A percentile compares a stretch with the other conserved stretches of the same genome.
Evolutionary conservation across 2,329 filamentous ascomycete species (phyloP).

Genomic region (Aspergillus novofumigatus): DNA sequence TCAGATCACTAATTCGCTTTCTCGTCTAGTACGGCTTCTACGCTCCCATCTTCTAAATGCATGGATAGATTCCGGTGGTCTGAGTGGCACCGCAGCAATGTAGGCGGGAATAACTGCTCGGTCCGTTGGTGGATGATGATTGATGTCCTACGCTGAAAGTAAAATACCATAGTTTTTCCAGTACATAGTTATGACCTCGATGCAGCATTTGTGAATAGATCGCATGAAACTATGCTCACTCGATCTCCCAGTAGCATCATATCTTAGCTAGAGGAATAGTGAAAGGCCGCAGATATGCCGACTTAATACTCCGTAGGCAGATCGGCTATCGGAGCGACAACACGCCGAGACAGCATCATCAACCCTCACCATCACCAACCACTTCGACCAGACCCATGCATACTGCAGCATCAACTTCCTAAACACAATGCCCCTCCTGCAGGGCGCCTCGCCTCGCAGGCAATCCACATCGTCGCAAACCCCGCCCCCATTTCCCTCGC

Average conservation of each 20-base stretch:
- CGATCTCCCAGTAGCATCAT: neutral
- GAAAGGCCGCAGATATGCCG: neutral
- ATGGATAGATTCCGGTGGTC: neutral
- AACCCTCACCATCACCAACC: neutral
- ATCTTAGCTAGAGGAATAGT: too few relatives aligned
- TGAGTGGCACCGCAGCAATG: neutral
- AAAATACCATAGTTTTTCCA: neutral
- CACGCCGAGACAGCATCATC: neutral
- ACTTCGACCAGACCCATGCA: slow-evolving; percentile 4
- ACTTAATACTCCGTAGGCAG: neutral
- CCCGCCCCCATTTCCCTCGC: slow-evolving; percentile 26
- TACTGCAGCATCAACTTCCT: neutral
- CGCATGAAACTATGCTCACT: neutral
- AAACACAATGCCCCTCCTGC: slow-evolving; percentile 12
- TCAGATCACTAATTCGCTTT: neutral
- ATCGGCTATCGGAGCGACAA: neutral
- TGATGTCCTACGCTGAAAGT: neutral
- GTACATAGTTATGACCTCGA: neutral
- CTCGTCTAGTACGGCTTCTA: slow-evolving; percentile 44
- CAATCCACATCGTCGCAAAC: slow-evolving; percentile 29
- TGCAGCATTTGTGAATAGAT: neutral
- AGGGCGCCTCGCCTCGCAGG: slow-evolving; percentile 15
- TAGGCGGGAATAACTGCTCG: neutral
- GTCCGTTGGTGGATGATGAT: slow-evolving; percentile 2
- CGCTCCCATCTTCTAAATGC: slow-evolving; percentile 50